phyloP scores from a whole-genome alignment of 495 filamentous ascomycete genomes.

The Aspergillus sclerotioniger region DNA sequence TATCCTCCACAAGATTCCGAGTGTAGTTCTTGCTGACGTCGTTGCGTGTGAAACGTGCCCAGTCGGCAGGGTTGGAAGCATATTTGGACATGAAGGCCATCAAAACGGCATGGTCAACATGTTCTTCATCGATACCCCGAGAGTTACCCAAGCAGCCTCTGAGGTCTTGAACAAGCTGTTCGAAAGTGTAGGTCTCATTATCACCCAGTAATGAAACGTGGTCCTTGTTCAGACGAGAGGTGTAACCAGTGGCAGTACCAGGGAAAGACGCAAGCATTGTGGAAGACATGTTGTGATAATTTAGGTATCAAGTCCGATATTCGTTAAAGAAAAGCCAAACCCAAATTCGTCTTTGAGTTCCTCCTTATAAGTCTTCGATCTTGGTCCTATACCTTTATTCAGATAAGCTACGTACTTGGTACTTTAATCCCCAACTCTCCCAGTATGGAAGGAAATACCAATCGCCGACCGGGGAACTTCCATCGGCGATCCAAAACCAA shows the following conservation, averaged over 20 bases:
- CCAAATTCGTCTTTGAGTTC: background rate
- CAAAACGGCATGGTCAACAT: constrained; percentile 15
- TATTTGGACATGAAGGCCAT: constrained; percentile 33
- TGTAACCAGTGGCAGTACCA: background rate
- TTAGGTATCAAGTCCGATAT: background rate
- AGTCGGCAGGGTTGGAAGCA: constrained; percentile 31
- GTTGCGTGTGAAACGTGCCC: constrained; percentile 34
- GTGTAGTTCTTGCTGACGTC: constrained; percentile 41
- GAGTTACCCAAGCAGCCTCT: constrained; percentile 30
- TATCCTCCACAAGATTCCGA: constrained; percentile 38
- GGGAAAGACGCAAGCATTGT: background rate
- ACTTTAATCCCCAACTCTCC: background rate
- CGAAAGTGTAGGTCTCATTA: constrained; percentile 20
- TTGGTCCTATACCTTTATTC: too few species aligned
- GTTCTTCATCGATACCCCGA: constrained; percentile 28
- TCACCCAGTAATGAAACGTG: background rate
- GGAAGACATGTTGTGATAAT: background rate
- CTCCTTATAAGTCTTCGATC: background rate
- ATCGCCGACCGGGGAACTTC: background rate
- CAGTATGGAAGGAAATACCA: background rate
- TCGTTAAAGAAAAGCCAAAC: background rate
- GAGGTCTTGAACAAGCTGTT: constrained; percentile 30
- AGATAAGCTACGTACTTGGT: background rate
- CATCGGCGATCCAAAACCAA: background rate
- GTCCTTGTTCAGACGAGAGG: background rate